Evolutionary conservation across 805 yeast genomes (phyloP).

Genomic region (Saccharomycopsis lassenensis): DNA sequence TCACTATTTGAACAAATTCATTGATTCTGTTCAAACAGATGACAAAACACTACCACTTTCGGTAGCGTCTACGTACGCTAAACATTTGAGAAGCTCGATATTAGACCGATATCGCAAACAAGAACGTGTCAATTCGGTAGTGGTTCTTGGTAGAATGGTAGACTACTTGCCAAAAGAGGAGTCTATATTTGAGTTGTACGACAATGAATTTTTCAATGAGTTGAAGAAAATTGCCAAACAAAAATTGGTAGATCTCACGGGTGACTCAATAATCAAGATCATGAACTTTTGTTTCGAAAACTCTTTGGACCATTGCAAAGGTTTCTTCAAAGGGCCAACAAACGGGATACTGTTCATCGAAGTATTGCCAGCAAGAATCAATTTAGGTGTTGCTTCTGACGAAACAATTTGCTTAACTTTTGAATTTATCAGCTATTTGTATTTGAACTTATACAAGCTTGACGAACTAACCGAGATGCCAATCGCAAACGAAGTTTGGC

Average conservation of each 20-base stretch:
- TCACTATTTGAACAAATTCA: conserved; percentile 6
- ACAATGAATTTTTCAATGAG: conserved; percentile 30
- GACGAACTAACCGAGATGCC: too few species aligned
- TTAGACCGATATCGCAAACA: conserved; percentile 34
- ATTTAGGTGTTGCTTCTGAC: too few species aligned
- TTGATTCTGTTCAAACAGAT: conserved; percentile 3
- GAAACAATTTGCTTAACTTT: conserved; percentile 2
- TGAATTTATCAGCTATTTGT: conserved; percentile 5
- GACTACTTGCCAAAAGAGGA: conserved; percentile 34
- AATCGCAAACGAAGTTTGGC: too few species aligned
- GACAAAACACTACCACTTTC: conserved; percentile 4
- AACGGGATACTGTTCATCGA: too few species aligned
- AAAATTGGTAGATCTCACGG: conserved; percentile 34
- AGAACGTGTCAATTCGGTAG: conserved; percentile 41
- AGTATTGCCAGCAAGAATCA: too few species aligned
- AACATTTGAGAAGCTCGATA: conserved; percentile 31
- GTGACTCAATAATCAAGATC: conserved; percentile 35
- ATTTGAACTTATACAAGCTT: too few species aligned
- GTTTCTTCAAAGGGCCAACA: too few species aligned
- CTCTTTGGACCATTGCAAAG: too few species aligned
- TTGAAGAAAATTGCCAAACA: conserved; percentile 32
- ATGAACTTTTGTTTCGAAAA: conserved; percentile 17
- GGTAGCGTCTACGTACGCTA: conserved; percentile 11
- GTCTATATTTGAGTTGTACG: conserved; percentile 28
- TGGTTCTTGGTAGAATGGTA: conserved; percentile 41